Conservation (phyloP, 805 yeast genomes). For the Isabelozyma heimii region DNA sequence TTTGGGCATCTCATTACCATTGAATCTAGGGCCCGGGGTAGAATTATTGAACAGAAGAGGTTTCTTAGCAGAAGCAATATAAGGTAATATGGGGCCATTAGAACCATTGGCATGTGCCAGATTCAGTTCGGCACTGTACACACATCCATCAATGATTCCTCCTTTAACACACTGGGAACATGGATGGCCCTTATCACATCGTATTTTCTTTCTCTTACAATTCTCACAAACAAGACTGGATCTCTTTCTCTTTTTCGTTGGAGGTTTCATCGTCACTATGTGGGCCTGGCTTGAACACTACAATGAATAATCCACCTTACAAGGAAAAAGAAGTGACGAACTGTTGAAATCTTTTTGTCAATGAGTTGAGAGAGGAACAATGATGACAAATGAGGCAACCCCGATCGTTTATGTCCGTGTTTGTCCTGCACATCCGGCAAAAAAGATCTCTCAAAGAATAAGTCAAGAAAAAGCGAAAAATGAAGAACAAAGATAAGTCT, state of each 20-base stretch:
- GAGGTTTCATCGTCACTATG: background rate
- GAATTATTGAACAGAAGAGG: conserved; percentile 9
- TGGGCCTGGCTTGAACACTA: no score
- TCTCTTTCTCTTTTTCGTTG: conserved; percentile 24
- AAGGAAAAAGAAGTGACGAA: no score
- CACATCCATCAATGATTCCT: conserved; percentile 17
- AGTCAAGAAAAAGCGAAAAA: no score
- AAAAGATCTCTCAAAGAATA: no score
- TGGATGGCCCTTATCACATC: conserved; percentile 36
- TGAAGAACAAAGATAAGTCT: no score
- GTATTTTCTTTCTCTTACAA: conserved; percentile 31
- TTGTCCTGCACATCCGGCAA: no score
- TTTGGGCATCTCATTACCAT: background rate
- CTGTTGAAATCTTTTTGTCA: no score
- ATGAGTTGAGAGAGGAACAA: no score
- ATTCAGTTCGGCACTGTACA: conserved; percentile 5
- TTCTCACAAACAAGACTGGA: conserved; percentile 32
- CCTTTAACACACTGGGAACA: conserved; percentile 27
- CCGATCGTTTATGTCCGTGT: no score
- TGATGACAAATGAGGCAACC: no score
- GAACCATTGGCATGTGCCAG: background rate
- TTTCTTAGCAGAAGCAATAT: conserved; percentile 15
- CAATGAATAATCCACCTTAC: no score
- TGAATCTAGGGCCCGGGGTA: background rate
- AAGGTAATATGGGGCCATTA: conserved; percentile 7